Conservation (phyloP, 208 protist species). For the Acanthamoeba royreba region DNA sequence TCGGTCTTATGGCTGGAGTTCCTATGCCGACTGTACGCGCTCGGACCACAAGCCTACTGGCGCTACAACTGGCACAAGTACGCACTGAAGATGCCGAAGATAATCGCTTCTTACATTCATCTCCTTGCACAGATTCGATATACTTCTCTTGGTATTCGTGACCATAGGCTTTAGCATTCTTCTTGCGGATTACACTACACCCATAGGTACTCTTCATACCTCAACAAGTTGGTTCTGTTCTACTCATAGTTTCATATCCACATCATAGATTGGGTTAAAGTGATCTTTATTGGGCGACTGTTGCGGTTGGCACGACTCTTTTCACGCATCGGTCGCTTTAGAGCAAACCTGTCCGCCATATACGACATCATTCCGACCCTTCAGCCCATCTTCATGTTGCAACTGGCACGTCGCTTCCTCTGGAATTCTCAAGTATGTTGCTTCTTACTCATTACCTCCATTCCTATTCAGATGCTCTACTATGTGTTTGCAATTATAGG, state of each 20-base stretch:
- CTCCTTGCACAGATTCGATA: neutral
- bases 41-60: neutral
- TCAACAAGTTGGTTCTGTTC: too few species aligned
- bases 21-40: neutral
- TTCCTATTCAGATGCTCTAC: neutral
- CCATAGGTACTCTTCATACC: neutral
- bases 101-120: too few species aligned
- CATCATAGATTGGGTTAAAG: neutral
- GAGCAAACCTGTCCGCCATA: neutral
- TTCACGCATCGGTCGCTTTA: neutral
- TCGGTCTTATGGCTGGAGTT: neutral
- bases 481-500: neutral
- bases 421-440: too few species aligned
- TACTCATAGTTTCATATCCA: too few species aligned
- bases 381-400: neutral
- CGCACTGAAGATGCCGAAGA: neutral
- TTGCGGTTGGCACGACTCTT: neutral
- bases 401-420: neutral
- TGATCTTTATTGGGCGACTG: neutral
- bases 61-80: conserved; percentile 3
- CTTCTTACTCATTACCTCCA: too few species aligned
- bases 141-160: neutral
- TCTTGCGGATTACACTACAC: neutral
- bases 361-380: neutral
- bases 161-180: neutral